Evolutionary conservation across 192 early-diverging fungal genomes (phyloP), one percentile per base, ranked within the genome.

Genomic region (Podochytrium sp.): DNA sequence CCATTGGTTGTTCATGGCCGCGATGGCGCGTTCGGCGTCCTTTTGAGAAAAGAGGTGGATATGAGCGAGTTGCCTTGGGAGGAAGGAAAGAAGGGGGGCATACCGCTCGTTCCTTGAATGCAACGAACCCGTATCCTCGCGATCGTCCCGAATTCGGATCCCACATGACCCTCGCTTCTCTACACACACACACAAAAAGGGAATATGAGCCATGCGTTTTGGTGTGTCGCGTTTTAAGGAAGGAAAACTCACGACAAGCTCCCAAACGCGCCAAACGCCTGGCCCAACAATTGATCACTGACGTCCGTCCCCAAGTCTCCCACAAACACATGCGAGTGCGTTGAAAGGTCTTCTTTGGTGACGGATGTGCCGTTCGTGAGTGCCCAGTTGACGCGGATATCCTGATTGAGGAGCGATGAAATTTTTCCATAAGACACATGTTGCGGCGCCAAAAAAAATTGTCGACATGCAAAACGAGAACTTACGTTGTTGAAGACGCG

Each of bases 141-240:
- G 94, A 94, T 76, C 96, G 95, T 32, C 94, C 93, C 55, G 95
- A 91, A 49, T 86, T 82, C 65, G 84, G 76, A 75, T 97, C 95
- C 93, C 94, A 95, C 95, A 97, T 95, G 38, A 97, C 94, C 62
- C 92, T 90, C 42, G 95, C 95, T 70, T 95, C 92, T 65, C 94
- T 92, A 71, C 27, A 32, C 43, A 49, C 39, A 41, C 20, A 39
- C 20, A 49, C 7, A 23, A 37, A 35, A 66, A 72, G 14, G 10
- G 3, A 69, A 47, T 25, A 14, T 69, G 4, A 27, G 35, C 4
- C n/a, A 64, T 14, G 12, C 4, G 23, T 32, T 12, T 34, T 64
- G 4, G 16, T 42, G 12, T 6, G n/a, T 42, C 34, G 10, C 27
- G 16, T 32, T 65, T n/a, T 16, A 58, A 23, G 18, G n/a, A 14